These are phyloP conservation scores for Termitomyces sp. DNA, from an alignment of 768 basidiomycete species.

Conservation along the genomic window DNA sequence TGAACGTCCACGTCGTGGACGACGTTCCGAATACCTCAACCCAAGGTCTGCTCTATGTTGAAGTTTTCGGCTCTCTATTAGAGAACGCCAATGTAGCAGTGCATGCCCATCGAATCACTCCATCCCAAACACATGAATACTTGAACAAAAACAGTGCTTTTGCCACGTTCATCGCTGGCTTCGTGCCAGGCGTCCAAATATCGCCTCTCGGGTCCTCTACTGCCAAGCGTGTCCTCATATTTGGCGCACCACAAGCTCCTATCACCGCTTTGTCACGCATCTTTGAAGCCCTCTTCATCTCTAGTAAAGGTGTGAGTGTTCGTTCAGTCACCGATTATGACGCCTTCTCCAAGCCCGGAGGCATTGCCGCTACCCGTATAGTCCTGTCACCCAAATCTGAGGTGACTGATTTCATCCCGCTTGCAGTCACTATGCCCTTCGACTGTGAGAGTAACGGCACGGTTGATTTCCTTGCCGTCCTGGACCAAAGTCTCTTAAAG, in stretches of 20 bases:
- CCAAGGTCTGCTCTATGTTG: constrained; percentile 65
- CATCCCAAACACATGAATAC: constrained; percentile 49
- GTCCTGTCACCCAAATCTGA: constrained; percentile 50
- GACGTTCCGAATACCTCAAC: constrained; percentile 63
- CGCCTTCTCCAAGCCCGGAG: constrained; percentile 68
- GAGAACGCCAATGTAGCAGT: constrained; percentile 34
- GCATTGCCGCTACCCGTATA: constrained; percentile 63
- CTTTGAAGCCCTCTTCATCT: constrained; percentile 55
- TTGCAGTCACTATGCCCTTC: constrained; percentile 56
- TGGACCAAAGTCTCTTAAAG: constrained; percentile 76
- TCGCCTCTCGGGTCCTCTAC: constrained; percentile 43
- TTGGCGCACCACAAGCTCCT: constrained; percentile 53
- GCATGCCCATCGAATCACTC: constrained; percentile 54
- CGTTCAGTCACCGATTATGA: constrained; percentile 71
- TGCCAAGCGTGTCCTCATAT: constrained; percentile 60
- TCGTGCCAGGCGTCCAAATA: constrained; percentile 25
- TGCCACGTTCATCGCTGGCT: constrained; percentile 30
- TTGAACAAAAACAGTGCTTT: constrained; percentile 41
- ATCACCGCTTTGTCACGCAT: constrained; percentile 50
- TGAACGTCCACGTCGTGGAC: constrained; percentile 67
- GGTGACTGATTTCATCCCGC: constrained; percentile 37
- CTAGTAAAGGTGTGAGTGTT: constrained; percentile 44
- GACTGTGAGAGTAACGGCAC: constrained; percentile 37
- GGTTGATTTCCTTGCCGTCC: constrained; percentile 68
- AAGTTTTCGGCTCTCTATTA: constrained; percentile 61